Evolutionary conservation across 345 rosid genomes (phyloP).

Genomic region (Euphorbia tirucalli): DNA sequence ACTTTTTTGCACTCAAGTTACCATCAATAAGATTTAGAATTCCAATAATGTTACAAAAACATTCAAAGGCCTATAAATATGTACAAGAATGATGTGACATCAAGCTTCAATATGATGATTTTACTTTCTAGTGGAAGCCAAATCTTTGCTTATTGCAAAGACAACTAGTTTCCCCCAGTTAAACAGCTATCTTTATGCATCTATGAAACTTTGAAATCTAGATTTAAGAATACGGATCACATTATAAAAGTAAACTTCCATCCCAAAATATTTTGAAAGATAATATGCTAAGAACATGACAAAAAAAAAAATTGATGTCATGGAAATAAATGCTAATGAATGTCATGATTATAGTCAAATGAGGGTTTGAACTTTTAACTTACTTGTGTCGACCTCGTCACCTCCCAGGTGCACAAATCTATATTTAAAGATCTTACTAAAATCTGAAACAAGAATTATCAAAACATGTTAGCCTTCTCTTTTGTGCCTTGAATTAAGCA

Average conservation of each 20-base stretch:
- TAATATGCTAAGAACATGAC: not conserved
- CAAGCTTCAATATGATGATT: too few species aligned
- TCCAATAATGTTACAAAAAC: not conserved
- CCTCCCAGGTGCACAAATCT: constrained; percentile 78
- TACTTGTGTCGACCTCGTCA: constrained; percentile 78
- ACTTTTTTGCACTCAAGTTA: not conserved
- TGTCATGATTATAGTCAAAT: not conserved
- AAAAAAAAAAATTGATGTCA: not conserved
- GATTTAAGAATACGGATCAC: not conserved
- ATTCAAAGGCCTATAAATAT: not conserved
- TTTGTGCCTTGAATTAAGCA: not conserved
- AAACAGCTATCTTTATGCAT: not conserved
- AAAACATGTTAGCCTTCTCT: constrained; percentile 6
- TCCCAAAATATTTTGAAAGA: not conserved
- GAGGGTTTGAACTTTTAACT: constrained; percentile 15
- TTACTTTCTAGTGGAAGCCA: not conserved
- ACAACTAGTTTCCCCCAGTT: not conserved
- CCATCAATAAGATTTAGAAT: not conserved
- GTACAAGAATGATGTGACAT: not conserved
- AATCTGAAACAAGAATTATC: constrained; percentile 36
- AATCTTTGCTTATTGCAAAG: not conserved
- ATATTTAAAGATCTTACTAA: constrained; percentile 74
- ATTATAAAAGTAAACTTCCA: not conserved
- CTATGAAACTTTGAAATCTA: not conserved
- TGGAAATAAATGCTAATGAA: not conserved